Base-by-base conservation (phyloP, 31 red algal species). In the Odonthalia washingtoniensis region DNA sequence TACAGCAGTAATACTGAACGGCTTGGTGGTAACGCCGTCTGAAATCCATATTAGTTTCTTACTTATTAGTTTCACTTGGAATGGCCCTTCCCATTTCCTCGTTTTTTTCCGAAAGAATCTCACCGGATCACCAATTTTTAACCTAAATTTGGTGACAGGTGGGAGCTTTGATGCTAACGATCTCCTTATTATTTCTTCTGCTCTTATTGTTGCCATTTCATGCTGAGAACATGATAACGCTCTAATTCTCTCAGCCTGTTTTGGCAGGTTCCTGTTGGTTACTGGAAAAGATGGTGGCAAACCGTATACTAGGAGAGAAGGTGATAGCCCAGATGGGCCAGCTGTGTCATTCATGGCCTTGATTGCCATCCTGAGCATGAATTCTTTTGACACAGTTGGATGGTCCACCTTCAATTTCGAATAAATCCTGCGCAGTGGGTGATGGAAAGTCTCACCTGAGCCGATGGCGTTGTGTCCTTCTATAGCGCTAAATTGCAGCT, bases 381-480 rank as follows among this genome's bases (percentile, higher is more conserved):
- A 21, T 1, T 33, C 26, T 31, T 84, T 46, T 33, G 2, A 5
- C 2, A 84, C 31, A 2, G 70, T 32, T 2, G 81, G 65, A 1
- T 52, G 28, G 5, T 49, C 66, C 5, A 53, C 37, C 24, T 63
- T 36, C 14, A 84, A 9, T 46, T 87, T 87, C 3, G 70, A 72
- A 40, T 75, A 77, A 16, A 87, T 87, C 26, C 70, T 31, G 17
- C 83, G 49, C 33, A 87, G 53, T 24, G 70, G 83, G 3, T 64
- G 49, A 67, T 77, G 83, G 14, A 73, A 43, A 6, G 0, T 3
- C 77, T 87, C 33, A 5, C 44, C 83, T 0, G 77, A 34, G 1
- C 72, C 69, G 9, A 77, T 24, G 2, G 83, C 75, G 70, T 87
- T 87, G 26, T 75, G 70, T 3, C 52, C 65, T 40, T 87, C 70